Percentiles rank a stretch among this genome's conserved stretches.
Evolutionary conservation across 768 basidiomycete genomes (phyloP).

Genomic region (Termitomyces sp.): DNA sequence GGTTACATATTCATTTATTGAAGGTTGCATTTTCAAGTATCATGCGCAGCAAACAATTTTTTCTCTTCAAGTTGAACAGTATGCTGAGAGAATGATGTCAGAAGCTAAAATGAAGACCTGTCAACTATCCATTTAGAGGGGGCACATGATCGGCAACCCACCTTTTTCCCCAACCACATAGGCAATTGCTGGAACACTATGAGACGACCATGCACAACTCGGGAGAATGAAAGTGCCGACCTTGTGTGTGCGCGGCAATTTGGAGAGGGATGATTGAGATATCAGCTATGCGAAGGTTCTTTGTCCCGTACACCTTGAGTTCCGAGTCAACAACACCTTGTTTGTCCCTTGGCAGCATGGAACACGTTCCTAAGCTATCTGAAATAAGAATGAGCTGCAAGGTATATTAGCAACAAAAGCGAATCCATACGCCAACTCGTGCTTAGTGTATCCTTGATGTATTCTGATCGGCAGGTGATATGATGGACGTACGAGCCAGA

Average conservation of each 20-base stretch:
- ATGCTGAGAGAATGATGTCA: background rate
- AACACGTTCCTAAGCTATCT: constrained; percentile 44
- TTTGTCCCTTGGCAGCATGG: constrained; percentile 48
- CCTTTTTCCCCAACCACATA: constrained; percentile 46
- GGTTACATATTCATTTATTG: too few relatives aligned
- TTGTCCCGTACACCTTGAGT: constrained; percentile 52
- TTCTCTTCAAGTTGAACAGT: background rate
- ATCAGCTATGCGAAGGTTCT: constrained; percentile 50
- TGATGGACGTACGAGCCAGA: background rate
- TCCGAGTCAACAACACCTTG: constrained; percentile 45
- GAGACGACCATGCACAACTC: background rate
- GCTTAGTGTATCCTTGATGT: background rate
- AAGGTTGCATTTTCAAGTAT: background rate
- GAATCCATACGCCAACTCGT: background rate
- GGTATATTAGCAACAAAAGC: background rate
- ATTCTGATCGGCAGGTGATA: constrained; percentile 11
- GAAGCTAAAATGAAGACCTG: background rate
- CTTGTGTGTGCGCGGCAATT: constrained; percentile 39
- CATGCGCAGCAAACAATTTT: background rate
- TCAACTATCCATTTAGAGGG: background rate
- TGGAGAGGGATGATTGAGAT: constrained; percentile 50
- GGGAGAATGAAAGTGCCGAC: constrained; percentile 17
- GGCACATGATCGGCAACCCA: constrained; percentile 7
- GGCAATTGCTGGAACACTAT: constrained; percentile 26
- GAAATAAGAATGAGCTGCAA: background rate